phyloP scores from a whole-genome alignment of 2,329 filamentous ascomycete genomes.

The Didymella exigua region DNA sequence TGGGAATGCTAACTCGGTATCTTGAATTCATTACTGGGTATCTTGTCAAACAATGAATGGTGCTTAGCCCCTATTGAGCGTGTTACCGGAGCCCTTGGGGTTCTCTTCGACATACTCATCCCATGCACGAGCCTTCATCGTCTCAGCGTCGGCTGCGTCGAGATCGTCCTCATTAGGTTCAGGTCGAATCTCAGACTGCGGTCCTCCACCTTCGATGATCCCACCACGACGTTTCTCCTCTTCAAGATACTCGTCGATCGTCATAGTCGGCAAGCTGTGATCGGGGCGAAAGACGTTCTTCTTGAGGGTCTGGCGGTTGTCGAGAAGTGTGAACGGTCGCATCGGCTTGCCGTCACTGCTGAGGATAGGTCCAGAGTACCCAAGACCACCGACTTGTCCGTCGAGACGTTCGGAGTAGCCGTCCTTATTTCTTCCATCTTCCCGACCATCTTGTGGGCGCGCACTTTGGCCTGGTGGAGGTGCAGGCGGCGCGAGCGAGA shows the following conservation, averaged over 20 bases:
- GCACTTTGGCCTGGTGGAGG: constrained; percentile 49
- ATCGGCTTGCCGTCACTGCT: constrained; percentile 81
- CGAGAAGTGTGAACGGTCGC: constrained; percentile 86
- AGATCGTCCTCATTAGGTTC: constrained; percentile 88
- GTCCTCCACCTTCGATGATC: constrained; percentile 89
- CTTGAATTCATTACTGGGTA: constrained; percentile 14
- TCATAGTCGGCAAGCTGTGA: constrained; percentile 96
- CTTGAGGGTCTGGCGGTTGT: constrained; percentile 74
- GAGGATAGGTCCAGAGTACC: constrained; percentile 72
- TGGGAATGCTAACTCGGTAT: background rate
- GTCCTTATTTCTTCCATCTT: constrained; percentile 56
- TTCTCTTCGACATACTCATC: constrained; percentile 94
- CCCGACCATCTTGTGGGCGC: constrained; percentile 52
- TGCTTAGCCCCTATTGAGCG: constrained; percentile 72
- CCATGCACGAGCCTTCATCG: constrained; percentile 91
- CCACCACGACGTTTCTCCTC: constrained; percentile 84
- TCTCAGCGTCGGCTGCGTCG: constrained; percentile 86
- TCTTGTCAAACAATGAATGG: constrained; percentile 8
- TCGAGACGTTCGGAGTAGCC: constrained; percentile 78
- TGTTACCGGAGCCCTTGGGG: constrained; percentile 82
- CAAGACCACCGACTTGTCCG: constrained; percentile 50
- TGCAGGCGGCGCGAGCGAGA: constrained; percentile 71
- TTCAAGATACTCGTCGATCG: constrained; percentile 94
- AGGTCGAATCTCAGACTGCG: constrained; percentile 68
- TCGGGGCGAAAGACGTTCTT: constrained; percentile 86